Base-by-base conservation (phyloP, 371 early-diverging fungal species). In the Mortierella sp. region DNA sequence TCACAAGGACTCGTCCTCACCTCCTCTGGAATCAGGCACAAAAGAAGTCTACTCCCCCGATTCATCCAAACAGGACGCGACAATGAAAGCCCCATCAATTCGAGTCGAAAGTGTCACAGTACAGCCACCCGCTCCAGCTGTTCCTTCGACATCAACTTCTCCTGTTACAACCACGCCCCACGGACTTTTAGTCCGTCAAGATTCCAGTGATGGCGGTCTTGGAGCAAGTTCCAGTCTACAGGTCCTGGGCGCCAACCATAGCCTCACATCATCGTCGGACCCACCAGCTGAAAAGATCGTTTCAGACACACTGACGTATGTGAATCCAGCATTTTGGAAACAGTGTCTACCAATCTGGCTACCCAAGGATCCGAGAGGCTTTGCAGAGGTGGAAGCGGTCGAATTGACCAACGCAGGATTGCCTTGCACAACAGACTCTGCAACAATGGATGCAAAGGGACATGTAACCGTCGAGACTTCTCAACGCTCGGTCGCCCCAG, bases 311-410 rank as follows among this genome's bases (percentile, higher is more conserved):
- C 46, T 57, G 29, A 48, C 67, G 10, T 73, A 51, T 50, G 60
- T 67, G 49, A 67, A 73, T 43, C 74, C 74, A 8, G 63, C 60
- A 1, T 21, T 73, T 2, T 67, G 67, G 60, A 50, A 19, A 8
- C 55, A 59, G 31, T n/a, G 46, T 7, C 46, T 46, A 12, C 74
- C 74, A 1, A 45, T 73, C 22, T 73, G 74, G 74, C 21, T 73
- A n/a, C 74, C 74, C 2, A 63, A 60, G 37, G 74, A 73, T 34
- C 74, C 67, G 2, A 21, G 63, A 17, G 74, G 74, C 3, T 73
- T 73, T 34, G 60, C 60, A 40, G 74, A 73, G 43, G 4, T 60
- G 24, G 74, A 73, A 52, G 44, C 31, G 3, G 29, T 67, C 37
- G 74, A 73, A 29, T 21, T 73, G 60, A 63, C 27, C 25, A 47